Evolutionary conservation across 192 early-diverging fungal genomes (phyloP), one percentile per base, ranked within the genome.

Genomic region (Paraglomus brasilianum): DNA sequence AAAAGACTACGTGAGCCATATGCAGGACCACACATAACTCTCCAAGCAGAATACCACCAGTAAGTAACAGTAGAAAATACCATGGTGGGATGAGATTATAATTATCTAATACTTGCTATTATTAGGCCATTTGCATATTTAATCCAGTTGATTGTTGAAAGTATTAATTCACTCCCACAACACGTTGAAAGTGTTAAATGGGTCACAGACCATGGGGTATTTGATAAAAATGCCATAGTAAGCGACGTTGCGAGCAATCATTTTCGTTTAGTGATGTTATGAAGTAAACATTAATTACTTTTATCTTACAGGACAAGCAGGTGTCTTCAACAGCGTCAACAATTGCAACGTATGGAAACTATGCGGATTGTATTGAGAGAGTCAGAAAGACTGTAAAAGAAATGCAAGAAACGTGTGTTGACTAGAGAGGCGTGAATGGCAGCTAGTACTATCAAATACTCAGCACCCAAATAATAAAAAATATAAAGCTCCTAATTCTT

Each of bases 261-360:
- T 17, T 43, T 7, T 6, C 42, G 7, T 4, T 19, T 11, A 8
- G 6, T 9, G 21, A 24, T 45, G 24, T 0, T 7, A 48, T 5
- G 21, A 17, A 48, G 21, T 43, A 2, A 21, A 17, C 19, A n/a
- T 24, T 24, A n/a, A 46, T 47, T 63, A 46, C 19, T 46, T 22
- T 13, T 50, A 14, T 14, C 43, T 43, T 55, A 14, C 4, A 68
- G 66, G 24, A 30, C 44, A 49, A 49, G 10, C 51, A 68, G 39
- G 21, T 68, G 22, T 55, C 13, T 3, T 19, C 19, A 39, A 43
- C 15, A 13, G 5, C 42, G 13, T 68, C 66, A 8, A n/a, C 55
- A 39, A 36, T 52, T 13, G 66, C 66, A 55, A 68, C 45, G 49
- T 68, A 68, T 53, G 66, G 66, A 17, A 68, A 68, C 55, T 68